Evolutionary conservation across 495 filamentous ascomycete genomes (phyloP), one percentile per base, ranked within the genome.

Genomic region (Talaromyces adpressus): DNA sequence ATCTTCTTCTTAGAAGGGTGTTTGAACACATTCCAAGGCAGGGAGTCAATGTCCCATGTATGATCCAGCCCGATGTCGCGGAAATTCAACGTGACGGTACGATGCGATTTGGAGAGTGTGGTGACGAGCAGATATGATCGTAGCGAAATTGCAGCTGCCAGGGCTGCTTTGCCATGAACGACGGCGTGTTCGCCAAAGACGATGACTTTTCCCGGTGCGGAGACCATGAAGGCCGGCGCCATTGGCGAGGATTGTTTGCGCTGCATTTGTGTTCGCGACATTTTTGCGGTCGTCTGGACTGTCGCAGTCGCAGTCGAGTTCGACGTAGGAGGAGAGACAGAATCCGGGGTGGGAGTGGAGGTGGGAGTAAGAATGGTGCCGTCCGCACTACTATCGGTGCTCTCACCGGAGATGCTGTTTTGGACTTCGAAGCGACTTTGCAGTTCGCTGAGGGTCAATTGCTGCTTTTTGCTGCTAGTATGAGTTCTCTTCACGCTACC

Each of bases 111-210:
- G 18, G 88, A 89, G 23, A 91, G 82, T 6, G 90, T 86, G 12
- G 89, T 91, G 66, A 93, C 91, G 63, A 91, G 89, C 22, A 95
- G 84, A 73, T 93, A 95, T 16, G 91, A 94, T 29, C 91, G 89
- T 30, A 94, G 77, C 27, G 91, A 91, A 62, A 95, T 88, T n/a
- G 91, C 84, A 41, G 91, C 91, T 56, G 91, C 91, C 70, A 95
- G 91, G 36, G 91, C 91, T 57, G 90, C 85, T 87, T 93, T 93
- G 67, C 91, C 91, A 69, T 95, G 82, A 36, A 95, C 91, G 3
- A 94, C 91, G 16, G 91, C 88, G 77, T 95, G 91, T 70, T 95
- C 91, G 64, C 91, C 91, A 72, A 88, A 93, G 16, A 93, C 89
- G 68, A 95, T 94, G 66, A 93, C 91, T 75, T 95, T 95, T 29